Conservation (phyloP, 306 rosid genomes). For the Astragalus membranaceus region DNA sequence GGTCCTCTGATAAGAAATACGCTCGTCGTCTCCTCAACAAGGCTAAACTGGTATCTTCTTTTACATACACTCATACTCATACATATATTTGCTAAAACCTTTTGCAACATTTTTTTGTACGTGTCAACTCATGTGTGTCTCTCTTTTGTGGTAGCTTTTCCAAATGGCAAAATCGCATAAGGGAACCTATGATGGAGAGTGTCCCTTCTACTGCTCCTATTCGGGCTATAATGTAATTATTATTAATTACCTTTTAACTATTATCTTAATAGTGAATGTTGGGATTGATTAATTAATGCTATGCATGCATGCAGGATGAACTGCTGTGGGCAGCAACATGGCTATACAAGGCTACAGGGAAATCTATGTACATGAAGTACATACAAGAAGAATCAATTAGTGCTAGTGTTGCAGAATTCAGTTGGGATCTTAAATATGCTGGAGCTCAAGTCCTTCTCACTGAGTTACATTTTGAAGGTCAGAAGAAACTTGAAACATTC, state of each 20-base stretch:
- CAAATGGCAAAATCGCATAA: constrained; percentile 49
- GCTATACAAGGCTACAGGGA: constrained; percentile 61
- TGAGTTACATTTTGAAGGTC: constrained; percentile 59
- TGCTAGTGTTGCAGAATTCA: constrained; percentile 67
- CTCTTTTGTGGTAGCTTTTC: constrained; percentile 43
- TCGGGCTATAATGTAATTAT: constrained; percentile 81
- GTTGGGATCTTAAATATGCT: constrained; percentile 96
- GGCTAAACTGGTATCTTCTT: constrained; percentile 60
- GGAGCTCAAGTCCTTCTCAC: constrained; percentile 76
- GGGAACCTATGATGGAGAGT: constrained; percentile 89
- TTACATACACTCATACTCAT: not conserved
- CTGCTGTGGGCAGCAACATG: constrained; percentile 92
- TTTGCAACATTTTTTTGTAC: not conserved
- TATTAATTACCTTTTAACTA: not conserved
- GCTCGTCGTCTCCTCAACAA: constrained; percentile 75
- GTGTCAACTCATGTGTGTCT: not conserved
- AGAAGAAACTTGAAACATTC: constrained; percentile 33
- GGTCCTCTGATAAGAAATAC: constrained; percentile 33
- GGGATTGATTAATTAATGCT: not conserved
- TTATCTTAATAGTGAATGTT: not conserved
- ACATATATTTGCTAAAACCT: not conserved
- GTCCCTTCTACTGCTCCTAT: constrained; percentile 93
- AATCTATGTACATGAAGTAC: constrained; percentile 37
- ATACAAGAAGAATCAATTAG: constrained; percentile 57
- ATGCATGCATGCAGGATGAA: constrained; percentile 56